Percentiles rank a stretch among this genome's conserved stretches.
Evolutionary conservation across 495 filamentous ascomycete genomes (phyloP).

Genomic region (Umbilicaria muhlenbergii): DNA sequence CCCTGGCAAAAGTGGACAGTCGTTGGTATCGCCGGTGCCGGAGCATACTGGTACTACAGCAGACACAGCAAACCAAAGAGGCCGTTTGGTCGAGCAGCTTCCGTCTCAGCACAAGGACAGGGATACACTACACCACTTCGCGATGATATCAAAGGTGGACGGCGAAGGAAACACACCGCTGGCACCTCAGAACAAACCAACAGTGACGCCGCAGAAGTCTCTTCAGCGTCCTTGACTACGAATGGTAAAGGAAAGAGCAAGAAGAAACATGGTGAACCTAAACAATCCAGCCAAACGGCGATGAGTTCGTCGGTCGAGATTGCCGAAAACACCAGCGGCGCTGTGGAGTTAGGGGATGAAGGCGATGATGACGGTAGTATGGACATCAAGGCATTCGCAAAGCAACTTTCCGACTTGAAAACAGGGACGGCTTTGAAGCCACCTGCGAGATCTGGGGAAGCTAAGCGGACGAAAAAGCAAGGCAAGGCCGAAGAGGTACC

Average conservation of each 20-base stretch:
- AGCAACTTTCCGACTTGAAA: slow-evolving; percentile 49
- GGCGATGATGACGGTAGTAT: slow-evolving; percentile 42
- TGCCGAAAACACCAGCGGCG: neutral
- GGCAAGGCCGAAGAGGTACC: slow-evolving; percentile 8
- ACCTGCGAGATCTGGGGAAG: slow-evolving; percentile 30
- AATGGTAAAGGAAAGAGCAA: slow-evolving; percentile 4
- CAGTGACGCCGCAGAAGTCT: slow-evolving; percentile 4
- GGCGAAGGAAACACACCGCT: slow-evolving; percentile 5
- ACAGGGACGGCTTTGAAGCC: slow-evolving; percentile 37
- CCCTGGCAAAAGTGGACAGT: slow-evolving; percentile 14
- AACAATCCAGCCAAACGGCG: slow-evolving; percentile 7
- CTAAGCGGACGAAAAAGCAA: slow-evolving; percentile 41
- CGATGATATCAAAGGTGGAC: slow-evolving; percentile 5
- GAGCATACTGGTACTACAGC: slow-evolving; percentile 10
- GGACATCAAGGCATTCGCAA: slow-evolving; percentile 58
- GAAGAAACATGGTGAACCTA: slow-evolving; percentile 8
- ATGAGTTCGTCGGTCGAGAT: slow-evolving; percentile 6
- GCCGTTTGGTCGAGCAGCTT: slow-evolving; percentile 1
- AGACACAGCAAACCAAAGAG: slow-evolving; percentile 6
- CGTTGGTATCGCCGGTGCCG: slow-evolving; percentile 5
- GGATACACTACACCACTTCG: slow-evolving; percentile 1
- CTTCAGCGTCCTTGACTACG: slow-evolving; percentile 3
- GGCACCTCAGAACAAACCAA: slow-evolving; percentile 4
- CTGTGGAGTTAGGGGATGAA: neutral
- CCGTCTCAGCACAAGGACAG: slow-evolving; percentile 3